These are phyloP conservation scores for Aureobasidium sp. DNA, from an alignment of 2,329 filamentous ascomycete genomes.

Conservation along the genomic window DNA sequence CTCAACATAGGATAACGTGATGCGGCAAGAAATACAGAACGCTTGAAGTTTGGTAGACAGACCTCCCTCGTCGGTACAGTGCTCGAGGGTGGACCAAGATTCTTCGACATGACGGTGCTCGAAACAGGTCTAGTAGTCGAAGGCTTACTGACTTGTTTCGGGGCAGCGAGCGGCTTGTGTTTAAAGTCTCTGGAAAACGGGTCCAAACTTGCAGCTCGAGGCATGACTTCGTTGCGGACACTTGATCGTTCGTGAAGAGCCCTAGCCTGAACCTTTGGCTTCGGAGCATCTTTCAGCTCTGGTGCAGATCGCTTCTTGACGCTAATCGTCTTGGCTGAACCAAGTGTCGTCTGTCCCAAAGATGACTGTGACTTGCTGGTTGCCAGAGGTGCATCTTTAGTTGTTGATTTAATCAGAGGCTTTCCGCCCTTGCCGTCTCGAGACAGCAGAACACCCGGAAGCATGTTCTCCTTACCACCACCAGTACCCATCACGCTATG, in stretches of 20 bases:
- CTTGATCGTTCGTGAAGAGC: not conserved
- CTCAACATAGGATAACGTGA: conserved; percentile 42
- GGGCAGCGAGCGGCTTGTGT: not conserved
- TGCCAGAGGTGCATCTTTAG: not conserved
- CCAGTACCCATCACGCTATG: not conserved
- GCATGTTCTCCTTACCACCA: conserved; percentile 57
- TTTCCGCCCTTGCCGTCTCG: not conserved
- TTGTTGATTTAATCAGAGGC: not conserved
- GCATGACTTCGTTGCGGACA: not conserved
- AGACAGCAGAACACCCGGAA: conserved; percentile 35
- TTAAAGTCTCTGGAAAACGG: conserved; percentile 2
- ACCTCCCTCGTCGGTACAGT: conserved; percentile 4
- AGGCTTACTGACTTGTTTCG: not conserved
- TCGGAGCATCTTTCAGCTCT: conserved; percentile 1
- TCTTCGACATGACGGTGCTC: not conserved
- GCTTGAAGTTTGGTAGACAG: conserved; percentile 20
- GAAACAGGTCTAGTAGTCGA: not conserved
- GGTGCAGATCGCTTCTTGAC: conserved; percentile 9
- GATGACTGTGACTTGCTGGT: not conserved
- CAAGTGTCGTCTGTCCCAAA: not conserved
- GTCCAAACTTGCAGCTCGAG: not conserved
- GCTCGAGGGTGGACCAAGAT: not conserved
- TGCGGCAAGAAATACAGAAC: conserved; percentile 17
- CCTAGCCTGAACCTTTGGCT: conserved; percentile 5
- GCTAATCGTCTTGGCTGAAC: not conserved